phyloP scores from a whole-genome alignment of 2,329 filamentous ascomycete genomes.

The Pyricularia sp. region DNA sequence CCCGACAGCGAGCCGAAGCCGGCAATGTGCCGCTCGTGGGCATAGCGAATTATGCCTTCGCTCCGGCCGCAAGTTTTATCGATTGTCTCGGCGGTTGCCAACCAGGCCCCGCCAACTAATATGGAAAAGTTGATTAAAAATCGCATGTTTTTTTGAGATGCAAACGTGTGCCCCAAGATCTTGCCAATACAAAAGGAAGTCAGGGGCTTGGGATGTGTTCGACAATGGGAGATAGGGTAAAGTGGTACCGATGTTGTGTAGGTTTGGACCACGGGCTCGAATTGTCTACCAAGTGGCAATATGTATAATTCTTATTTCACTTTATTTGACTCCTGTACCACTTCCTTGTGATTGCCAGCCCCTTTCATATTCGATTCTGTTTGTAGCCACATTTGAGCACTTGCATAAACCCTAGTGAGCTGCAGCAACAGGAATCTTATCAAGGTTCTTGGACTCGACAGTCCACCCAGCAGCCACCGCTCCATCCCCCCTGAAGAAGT shows the following conservation, averaged over 20 bases:
- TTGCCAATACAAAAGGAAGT: background rate
- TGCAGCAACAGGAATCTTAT: background rate
- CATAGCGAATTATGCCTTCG: background rate
- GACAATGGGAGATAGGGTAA: background rate
- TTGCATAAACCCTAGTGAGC: background rate
- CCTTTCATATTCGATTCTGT: background rate
- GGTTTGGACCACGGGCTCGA: background rate
- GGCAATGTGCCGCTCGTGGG: background rate
- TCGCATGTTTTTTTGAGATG: background rate
- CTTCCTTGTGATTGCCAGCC: background rate
- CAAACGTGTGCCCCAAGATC: background rate
- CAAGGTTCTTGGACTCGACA: background rate
- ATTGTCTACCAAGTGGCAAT: background rate
- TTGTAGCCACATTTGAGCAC: background rate
- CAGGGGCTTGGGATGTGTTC: background rate
- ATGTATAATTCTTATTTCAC: background rate
- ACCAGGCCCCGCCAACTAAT: background rate
- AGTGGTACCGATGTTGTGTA: background rate
- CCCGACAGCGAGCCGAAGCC: slow-evolving; percentile 41
- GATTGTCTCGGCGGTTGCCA: background rate
- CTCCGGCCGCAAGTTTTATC: background rate
- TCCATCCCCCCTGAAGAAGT: background rate
- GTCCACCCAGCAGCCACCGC: background rate
- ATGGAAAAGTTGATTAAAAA: background rate
- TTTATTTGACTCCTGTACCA: background rate